Percentiles rank a stretch among this genome's conserved stretches.
These are phyloP conservation scores for Phytopythium sindhum DNA, from an alignment of 352 stramenopile species.

Conservation along the genomic window DNA sequence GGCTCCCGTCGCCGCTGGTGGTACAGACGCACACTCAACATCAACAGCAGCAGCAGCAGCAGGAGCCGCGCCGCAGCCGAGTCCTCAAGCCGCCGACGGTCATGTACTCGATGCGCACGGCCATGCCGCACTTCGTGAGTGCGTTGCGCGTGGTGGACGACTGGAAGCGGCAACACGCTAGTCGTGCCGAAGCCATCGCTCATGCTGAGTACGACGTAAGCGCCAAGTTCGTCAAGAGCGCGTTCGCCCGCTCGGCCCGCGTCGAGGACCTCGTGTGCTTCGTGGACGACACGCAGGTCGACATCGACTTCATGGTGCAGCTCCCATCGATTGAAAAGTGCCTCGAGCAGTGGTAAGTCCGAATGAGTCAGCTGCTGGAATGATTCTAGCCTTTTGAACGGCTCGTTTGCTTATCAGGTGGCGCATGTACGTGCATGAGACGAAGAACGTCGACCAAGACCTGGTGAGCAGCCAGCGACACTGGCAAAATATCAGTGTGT, in stretches of 20 bases:
- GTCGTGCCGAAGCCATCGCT: slow-evolving; percentile 45
- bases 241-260: slow-evolving; percentile 55
- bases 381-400: background rate
- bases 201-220: slow-evolving; percentile 65
- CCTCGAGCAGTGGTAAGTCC: slow-evolving; percentile 56
- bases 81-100: background rate
- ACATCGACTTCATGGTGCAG: slow-evolving; percentile 84
- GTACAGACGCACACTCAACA: background rate
- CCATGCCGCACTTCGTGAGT: slow-evolving; percentile 81
- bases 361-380: background rate
- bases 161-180: slow-evolving; percentile 65
- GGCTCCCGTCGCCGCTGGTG: background rate
- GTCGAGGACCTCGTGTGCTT: slow-evolving; percentile 67
- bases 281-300: slow-evolving; percentile 65
- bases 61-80: background rate
- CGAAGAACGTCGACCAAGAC: slow-evolving; percentile 44
- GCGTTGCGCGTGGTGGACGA: slow-evolving; percentile 62
- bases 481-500: background rate
- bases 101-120: slow-evolving; percentile 61
- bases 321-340: slow-evolving; percentile 82
- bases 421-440: slow-evolving; percentile 43
- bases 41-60: background rate
- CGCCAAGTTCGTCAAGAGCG: slow-evolving; percentile 74
- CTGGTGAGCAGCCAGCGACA: slow-evolving; percentile 18
- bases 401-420: slow-evolving; percentile 22